Conservation (phyloP, 495 filamentous ascomycete genomes). For the Neurospora sp. region DNA sequence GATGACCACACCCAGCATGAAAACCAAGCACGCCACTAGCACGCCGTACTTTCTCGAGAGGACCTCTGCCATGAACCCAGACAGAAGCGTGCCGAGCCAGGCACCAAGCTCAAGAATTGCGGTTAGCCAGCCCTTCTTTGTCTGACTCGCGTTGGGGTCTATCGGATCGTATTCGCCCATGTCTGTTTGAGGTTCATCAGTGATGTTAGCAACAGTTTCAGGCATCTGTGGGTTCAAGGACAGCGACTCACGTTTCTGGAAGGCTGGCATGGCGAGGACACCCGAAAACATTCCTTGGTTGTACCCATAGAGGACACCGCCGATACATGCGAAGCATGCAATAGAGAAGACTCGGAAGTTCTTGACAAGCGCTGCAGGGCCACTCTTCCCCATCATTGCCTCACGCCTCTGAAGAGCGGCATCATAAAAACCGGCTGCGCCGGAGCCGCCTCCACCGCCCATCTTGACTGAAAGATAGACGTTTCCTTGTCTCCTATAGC, state of each 20-base stretch:
- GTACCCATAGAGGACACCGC: conserved; percentile 57
- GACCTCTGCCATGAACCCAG: conserved; percentile 65
- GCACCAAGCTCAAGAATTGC: conserved; percentile 76
- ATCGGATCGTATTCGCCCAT: conserved; percentile 52
- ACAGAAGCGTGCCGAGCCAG: conserved; percentile 68
- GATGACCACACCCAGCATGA: conserved; percentile 67
- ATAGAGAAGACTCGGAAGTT: conserved; percentile 64
- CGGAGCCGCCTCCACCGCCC: conserved; percentile 27
- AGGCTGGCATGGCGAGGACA: conserved; percentile 52
- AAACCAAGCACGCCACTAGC: conserved; percentile 59
- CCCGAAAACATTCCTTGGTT: conserved; percentile 77
- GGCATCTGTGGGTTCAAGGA: not conserved
- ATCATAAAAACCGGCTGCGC: conserved; percentile 41
- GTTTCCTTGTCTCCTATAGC: not conserved
- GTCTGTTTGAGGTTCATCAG: conserved; percentile 32
- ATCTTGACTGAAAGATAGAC: conserved; percentile 4
- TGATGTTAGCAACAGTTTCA: conserved; percentile 1
- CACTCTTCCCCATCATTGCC: conserved; percentile 52
- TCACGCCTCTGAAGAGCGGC: conserved; percentile 56
- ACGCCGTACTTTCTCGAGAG: conserved; percentile 67
- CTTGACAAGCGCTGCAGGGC: conserved; percentile 54
- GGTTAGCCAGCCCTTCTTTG: conserved; percentile 68
- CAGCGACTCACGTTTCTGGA: conserved; percentile 34
- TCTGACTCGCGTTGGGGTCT: conserved; percentile 40
- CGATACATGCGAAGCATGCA: conserved; percentile 68